phyloP scores from a whole-genome alignment of 73 alveolate species.

The Paramecium tetraurelia region DNA sequence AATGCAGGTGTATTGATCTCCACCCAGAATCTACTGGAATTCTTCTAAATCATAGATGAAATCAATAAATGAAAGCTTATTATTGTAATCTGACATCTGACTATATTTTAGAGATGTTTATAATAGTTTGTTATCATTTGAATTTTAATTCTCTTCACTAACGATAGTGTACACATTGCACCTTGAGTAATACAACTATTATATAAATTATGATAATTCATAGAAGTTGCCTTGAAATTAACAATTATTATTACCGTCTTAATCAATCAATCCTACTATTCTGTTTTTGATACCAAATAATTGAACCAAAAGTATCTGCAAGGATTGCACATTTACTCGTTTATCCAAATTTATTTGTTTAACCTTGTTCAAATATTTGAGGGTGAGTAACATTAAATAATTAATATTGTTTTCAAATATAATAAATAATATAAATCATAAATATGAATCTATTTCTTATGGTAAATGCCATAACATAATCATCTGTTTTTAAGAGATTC shows the following conservation, averaged over 20 bases:
- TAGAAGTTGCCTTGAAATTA: background rate
- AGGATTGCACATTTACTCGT: background rate
- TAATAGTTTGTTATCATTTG: background rate
- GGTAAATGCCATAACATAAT: background rate
- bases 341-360: background rate
- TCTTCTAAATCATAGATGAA: constrained; percentile 21
- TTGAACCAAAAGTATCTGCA: background rate
- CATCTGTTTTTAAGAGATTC: background rate
- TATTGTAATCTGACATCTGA: background rate
- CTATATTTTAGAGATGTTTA: constrained; percentile 30
- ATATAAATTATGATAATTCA: background rate
- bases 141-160: background rate
- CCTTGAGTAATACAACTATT: background rate
- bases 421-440: background rate
- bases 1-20: background rate
- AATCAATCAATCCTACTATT: constrained; percentile 19
- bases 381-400: background rate
- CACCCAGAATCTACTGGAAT: background rate
- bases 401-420: background rate
- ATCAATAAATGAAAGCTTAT: background rate
- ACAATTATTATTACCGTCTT: background rate
- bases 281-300: background rate
- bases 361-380: background rate
- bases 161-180: background rate
- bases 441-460: background rate